Base-by-base conservation (phyloP, 441 rosid genomes). In the Adansonia madagascariensis region DNA sequence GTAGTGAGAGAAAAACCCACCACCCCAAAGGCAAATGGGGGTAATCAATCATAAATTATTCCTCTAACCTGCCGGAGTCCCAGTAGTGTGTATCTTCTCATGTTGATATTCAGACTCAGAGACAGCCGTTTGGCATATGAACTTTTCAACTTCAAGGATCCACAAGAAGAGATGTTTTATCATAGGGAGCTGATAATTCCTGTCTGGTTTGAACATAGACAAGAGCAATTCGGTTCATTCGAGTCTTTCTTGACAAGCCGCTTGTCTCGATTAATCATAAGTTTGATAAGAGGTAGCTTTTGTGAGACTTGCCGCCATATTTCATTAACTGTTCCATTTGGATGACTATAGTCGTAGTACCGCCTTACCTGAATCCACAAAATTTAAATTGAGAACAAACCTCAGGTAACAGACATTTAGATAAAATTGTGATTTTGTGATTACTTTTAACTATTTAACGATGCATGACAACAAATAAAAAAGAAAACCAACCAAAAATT, bases 291-390 rank as follows among this genome's bases (percentile, higher is more conserved):
- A 35, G 97, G 94, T 56, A 93, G 88, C 90, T 95, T 95, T 84
- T 86, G 92, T 0, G 93, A 85, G 60, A 93, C 86, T 85, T 91
- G 90, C 27, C 89, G 93, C 99, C 99, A 95, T 67, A 94, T 89
- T 85, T 91, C 97, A 71, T 90, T 86, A 72, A 92, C 97, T 46
- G 98, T 85, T 86, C 98, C 99, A 67, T 90, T 77, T 6, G 89
- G 84, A 77, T 86, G 62, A 9, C 65, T 90, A 53, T 95, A 95
- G 56, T 91, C 92, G 70, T 88, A 95, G 76, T 88, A 95, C 55
- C 85, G 84, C 80, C 78, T 89, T 75, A 94, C 91, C 99, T 95
- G 94, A 79, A 82, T 39, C 68, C 60, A 74, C 65, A 78, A 24
- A 71, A 73, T 63, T 75, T 15, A 31, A 59, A 65, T n/a, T 17